phyloP scores from a whole-genome alignment of 495 filamentous ascomycete genomes.

The Aspergillus diversus region DNA sequence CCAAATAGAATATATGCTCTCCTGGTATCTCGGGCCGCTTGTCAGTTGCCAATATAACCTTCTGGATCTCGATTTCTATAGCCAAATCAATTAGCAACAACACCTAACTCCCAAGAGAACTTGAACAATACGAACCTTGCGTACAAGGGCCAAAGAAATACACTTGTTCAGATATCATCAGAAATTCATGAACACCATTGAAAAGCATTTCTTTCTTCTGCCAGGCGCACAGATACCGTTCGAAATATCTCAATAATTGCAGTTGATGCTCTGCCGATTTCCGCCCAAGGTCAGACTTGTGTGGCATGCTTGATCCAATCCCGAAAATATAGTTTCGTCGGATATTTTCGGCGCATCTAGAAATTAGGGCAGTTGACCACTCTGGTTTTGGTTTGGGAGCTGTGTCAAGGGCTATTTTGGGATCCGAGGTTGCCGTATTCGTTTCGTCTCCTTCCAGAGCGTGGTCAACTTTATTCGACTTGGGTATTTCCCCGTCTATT shows the following conservation, averaged over 20 bases:
- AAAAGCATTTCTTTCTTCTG: constrained; percentile 10
- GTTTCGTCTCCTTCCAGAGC: neutral
- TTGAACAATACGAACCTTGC: constrained; percentile 11
- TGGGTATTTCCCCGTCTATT: neutral
- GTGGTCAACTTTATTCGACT: neutral
- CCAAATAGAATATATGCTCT: constrained; percentile 10
- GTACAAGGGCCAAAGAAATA: neutral
- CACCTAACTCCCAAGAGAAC: neutral
- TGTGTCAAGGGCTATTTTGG: neutral
- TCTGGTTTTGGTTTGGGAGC: neutral
- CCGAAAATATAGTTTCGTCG: neutral
- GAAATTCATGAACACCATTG: constrained; percentile 7
- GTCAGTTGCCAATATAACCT: neutral
- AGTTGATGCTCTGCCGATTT: neutral
- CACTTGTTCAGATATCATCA: constrained; percentile 2
- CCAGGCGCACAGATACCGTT: neutral
- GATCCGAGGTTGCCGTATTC: neutral
- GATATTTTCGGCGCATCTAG: neutral
- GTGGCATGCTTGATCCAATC: neutral
- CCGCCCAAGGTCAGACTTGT: neutral
- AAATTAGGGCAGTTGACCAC: neutral
- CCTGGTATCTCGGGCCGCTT: constrained; percentile 4
- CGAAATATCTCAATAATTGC: constrained; percentile 1
- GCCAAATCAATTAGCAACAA: neutral
- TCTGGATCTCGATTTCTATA: constrained; percentile 8